phyloP scores from a whole-genome alignment of 805 yeast genomes.

The Candida palmyrensis region DNA sequence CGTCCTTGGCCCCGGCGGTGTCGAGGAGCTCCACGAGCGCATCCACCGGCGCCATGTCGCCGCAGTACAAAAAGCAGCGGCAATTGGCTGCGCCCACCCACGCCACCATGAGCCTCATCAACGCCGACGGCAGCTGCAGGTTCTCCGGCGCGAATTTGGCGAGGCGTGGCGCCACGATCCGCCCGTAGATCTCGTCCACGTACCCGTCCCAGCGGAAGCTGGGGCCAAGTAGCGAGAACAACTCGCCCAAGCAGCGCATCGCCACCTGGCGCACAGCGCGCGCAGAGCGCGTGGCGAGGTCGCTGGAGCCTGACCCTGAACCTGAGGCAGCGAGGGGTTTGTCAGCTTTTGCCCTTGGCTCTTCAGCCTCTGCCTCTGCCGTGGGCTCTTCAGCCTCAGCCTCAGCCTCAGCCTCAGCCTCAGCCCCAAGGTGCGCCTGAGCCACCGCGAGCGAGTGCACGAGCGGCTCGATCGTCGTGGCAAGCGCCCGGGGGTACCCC shows the following conservation, averaged over 20 bases:
- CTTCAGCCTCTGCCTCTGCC: slow-evolving; percentile 12
- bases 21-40: slow-evolving; percentile 54
- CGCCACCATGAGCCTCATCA: slow-evolving; percentile 58
- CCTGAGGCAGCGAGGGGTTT: too few species aligned
- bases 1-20: slow-evolving; percentile 56
- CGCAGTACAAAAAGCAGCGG: slow-evolving; percentile 47
- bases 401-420: slow-evolving; percentile 8
- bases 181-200: slow-evolving; percentile 44
- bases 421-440: slow-evolving; percentile 34
- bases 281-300: slow-evolving; percentile 39
- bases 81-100: slow-evolving; percentile 45
- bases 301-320: slow-evolving; percentile 6
- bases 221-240: slow-evolving; percentile 52
- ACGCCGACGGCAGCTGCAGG: slow-evolving; percentile 75
- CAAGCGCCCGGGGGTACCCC: slow-evolving; percentile 44
- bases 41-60: slow-evolving; percentile 48
- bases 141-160: slow-evolving; percentile 68
- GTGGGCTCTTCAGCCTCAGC: slow-evolving; percentile 1
- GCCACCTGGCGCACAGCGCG: slow-evolving; percentile 63
- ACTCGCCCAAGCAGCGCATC: slow-evolving; percentile 53
- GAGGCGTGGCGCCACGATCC: slow-evolving; percentile 62
- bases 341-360: too few species aligned
- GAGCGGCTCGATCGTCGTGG: slow-evolving; percentile 51
- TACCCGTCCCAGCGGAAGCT: slow-evolving; percentile 52
- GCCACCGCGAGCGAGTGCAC: slow-evolving; percentile 51